Base-by-base conservation (phyloP, 208 protist species). In the Leishmania gerbilli region DNA sequence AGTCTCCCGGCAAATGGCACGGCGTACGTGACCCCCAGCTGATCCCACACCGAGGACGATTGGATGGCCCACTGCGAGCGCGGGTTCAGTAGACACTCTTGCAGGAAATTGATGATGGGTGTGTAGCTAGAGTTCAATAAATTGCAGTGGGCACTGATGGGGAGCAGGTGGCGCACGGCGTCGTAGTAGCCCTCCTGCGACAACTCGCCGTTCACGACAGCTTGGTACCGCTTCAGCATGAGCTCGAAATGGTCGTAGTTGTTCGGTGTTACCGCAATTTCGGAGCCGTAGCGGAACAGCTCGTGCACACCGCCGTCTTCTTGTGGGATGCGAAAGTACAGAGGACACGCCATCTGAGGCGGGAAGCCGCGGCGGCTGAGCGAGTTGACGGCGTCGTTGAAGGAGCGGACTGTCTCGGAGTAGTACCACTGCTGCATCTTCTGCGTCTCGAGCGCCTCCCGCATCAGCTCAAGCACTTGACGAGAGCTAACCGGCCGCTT, bases 301-400 rank as follows among this genome's bases (percentile, higher is more conserved):
- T 94, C 90, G 64, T 89, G 71, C 49, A 90, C 67, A 0, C 76
- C 72, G 11, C 92, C 92, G 65, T 93, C 81, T 7, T 79, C 64
- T n/a, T 90, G 68, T 40, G 92, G 92, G 3, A 90, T 82, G 47
- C 77, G 81, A 80, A 95, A 95, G 82, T 84, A 89, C 65, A 92
- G 53, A 2, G 82, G 82, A 51, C 77, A 85, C 49, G 82, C 74
- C 77, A 85, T 85, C 74, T 85, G 82, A 55, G 76, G 76, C 34
- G 82, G 78, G 64, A 85, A 85, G 37, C 82, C 82, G 74, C 82
- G 82, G n/a, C 77, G 69, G 31, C 51, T 78, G 42, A 85, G 82
- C 9, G 72, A 51, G 67, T 81, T 74, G 58, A 85, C 82, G 27
- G 82, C 53, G 31, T 60, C 79, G 60, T 85, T 85, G 72, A 85